Conservation (phyloP, 352 stramenopile genomes). For the Pythium pyrilobum region DNA sequence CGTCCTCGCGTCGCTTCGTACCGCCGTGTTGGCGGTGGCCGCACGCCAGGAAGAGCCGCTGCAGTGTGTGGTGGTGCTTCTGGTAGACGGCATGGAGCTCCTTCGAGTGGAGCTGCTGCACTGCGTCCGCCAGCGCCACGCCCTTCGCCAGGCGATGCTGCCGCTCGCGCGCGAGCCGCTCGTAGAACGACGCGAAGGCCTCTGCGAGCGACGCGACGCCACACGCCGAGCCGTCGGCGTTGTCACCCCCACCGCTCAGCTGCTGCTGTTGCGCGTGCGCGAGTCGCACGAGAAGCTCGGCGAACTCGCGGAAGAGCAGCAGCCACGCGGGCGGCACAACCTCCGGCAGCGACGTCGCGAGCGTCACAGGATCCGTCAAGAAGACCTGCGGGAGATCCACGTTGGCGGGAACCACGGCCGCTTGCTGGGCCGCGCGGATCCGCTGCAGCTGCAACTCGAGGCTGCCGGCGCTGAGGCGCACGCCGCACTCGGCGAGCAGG, state of each 20-base stretch:
- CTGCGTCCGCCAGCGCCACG: slow-evolving; percentile 23
- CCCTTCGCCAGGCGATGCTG: slow-evolving; percentile 12
- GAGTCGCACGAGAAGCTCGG: slow-evolving; percentile 58
- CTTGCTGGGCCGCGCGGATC: slow-evolving; percentile 33
- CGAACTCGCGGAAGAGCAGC: slow-evolving; percentile 56
- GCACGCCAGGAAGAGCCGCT: slow-evolving; percentile 28
- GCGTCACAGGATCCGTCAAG: slow-evolving; percentile 4
- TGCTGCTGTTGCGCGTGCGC: slow-evolving; percentile 25
- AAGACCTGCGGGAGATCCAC: not conserved
- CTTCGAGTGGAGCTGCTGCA: slow-evolving; percentile 33
- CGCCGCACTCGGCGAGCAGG: slow-evolving; percentile 36
- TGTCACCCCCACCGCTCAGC: not conserved
- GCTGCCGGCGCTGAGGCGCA: slow-evolving; percentile 33
- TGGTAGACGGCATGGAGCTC: slow-evolving; percentile 32
- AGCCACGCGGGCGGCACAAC: slow-evolving; percentile 20
- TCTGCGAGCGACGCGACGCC: slow-evolving; percentile 23
- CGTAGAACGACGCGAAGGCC: slow-evolving; percentile 38
- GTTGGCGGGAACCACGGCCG: slow-evolving; percentile 5
- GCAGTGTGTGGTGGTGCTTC: slow-evolving; percentile 34
- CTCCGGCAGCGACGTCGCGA: slow-evolving; percentile 7
- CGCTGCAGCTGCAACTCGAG: slow-evolving; percentile 32
- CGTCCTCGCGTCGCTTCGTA: not conserved
- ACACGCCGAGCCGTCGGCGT: not conserved
- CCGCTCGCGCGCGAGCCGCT: slow-evolving; percentile 30
- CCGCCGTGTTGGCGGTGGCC: not conserved